Evolutionary conservation across 176 grass and related monocot genomes (phyloP), one percentile per base, ranked within the genome.

Genomic region (Bothriochloa decipiens): DNA sequence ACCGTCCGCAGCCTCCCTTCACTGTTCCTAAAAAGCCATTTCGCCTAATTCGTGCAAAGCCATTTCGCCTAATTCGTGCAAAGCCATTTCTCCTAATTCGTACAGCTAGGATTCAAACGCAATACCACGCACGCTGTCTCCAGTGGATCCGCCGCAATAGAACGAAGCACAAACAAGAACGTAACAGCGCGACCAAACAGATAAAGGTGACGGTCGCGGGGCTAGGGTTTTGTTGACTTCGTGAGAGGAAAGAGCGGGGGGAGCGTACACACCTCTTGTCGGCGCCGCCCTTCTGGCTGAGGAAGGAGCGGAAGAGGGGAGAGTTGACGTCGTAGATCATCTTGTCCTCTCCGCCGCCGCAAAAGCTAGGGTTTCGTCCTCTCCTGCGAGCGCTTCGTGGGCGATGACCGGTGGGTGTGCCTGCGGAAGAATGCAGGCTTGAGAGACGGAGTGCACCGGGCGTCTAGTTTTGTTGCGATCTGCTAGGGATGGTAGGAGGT

Each of bases 251-350:
- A 11, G 7, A 6, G 45, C 1, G 58, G n/a, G 41, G 22, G 15
- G 5, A 26, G 14, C n/a, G 72, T 15, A 23, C 45, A 33, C 3
- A 94, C 89, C 87, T 65, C 87, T 80, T 89, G 42, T 92, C 93
- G 64, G 80, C 70, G 45, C 90, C 79, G 1, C 90, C 90, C 85
- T 92, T 95, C 85, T 95, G 93, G 93, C 85, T 92, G 85, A 95
- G 90, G 88, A 95, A 92, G 79, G 93, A 95, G 17, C 90, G 93
- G 85, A 95, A 95, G 69, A 92, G 87, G n/a, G 82, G 70, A 8
- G 88, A 92, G 69, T 88, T 88, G 73, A 90, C 93, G 85, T 95
- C 90, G 93, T 95, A 95, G 74, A 92, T 90, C 90, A 92, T 95
- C 28, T 85, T 78, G 26, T 68, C 63, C 33, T 17, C 10, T 3